A percentile compares a stretch with the other conserved stretches of the same genome.
These are phyloP conservation scores for Taphrina sp. DNA, from an alignment of 1,139 yeast genomes.

Conservation along the genomic window DNA sequence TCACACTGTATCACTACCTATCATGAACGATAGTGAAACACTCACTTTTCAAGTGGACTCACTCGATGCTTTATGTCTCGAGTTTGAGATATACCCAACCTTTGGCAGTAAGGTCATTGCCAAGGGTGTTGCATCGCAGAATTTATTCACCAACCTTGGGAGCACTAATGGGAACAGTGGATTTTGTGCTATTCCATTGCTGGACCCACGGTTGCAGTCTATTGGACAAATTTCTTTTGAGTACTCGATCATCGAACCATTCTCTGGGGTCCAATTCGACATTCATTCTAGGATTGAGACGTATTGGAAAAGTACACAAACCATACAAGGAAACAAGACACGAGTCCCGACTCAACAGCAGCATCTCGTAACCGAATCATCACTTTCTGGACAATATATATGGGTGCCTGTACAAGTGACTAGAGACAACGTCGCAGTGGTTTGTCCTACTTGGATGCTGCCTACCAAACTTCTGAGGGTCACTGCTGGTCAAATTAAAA, in stretches of 20 bases:
- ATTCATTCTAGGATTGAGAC: slow-evolving; percentile 76
- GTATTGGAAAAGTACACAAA: slow-evolving; percentile 87
- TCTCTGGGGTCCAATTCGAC: slow-evolving; percentile 74
- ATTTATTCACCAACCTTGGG: slow-evolving; percentile 49
- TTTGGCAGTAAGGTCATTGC: slow-evolving; percentile 92
- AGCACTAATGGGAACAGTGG: slow-evolving; percentile 35
- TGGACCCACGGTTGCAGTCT: slow-evolving; percentile 75
- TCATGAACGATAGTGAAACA: slow-evolving; percentile 66
- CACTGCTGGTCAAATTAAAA: slow-evolving; percentile 5
- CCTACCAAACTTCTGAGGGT: slow-evolving; percentile 1
- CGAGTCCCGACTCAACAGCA: neutral
- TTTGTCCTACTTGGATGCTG: slow-evolving; percentile 53
- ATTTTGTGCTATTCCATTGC: slow-evolving; percentile 60
- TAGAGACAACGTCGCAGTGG: slow-evolving; percentile 82
- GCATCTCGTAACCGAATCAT: slow-evolving; percentile 77
- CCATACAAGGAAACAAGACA: slow-evolving; percentile 38
- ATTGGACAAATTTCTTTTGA: slow-evolving; percentile 78
- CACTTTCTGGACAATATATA: slow-evolving; percentile 76
- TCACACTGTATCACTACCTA: slow-evolving; percentile 75
- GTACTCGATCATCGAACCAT: slow-evolving; percentile 87
- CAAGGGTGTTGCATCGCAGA: slow-evolving; percentile 71
- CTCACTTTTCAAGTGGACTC: slow-evolving; percentile 85
- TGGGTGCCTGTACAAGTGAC: slow-evolving; percentile 68
- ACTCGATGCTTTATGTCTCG: slow-evolving; percentile 73
- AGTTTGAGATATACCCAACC: slow-evolving; percentile 88